These are phyloP conservation scores for Mortierella sp. DNA, from an alignment of 371 early-diverging fungal genomes.

Conservation along the genomic window DNA sequence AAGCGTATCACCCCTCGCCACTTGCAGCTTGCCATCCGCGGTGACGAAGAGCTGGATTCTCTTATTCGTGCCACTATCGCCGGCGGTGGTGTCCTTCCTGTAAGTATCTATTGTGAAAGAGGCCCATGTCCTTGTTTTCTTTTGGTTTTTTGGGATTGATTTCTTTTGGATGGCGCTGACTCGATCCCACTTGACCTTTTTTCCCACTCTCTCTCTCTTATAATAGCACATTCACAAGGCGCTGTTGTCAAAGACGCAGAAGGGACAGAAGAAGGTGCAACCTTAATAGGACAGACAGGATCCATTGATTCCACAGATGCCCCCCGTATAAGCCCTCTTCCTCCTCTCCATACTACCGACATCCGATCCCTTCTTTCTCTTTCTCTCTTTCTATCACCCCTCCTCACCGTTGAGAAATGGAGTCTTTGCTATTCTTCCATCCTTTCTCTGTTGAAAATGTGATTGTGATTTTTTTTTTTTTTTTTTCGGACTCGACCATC, in stretches of 20 bases:
- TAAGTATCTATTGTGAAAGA: constrained; percentile 23
- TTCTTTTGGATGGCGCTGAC: neutral
- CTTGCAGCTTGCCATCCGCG: constrained; percentile 90
- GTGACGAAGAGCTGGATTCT: constrained; percentile 90
- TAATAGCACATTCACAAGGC: constrained; percentile 75
- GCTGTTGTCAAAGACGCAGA: constrained; percentile 70
- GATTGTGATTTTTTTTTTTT: too few species aligned
- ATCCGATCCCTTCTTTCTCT: too few species aligned
- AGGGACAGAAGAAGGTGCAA: constrained; percentile 59
- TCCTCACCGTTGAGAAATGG: too few species aligned
- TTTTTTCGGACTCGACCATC: too few species aligned
- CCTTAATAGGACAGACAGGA: too few species aligned
- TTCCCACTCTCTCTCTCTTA: constrained; percentile 20
- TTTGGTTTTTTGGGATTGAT: neutral
- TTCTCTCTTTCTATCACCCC: too few species aligned
- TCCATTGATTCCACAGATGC: too few species aligned
- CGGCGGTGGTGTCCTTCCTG: constrained; percentile 86
- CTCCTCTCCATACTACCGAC: too few species aligned
- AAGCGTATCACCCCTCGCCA: constrained; percentile 93
- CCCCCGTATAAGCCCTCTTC: too few species aligned
- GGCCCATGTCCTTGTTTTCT: neutral
- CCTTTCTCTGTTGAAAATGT: too few species aligned
- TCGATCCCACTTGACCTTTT: neutral
- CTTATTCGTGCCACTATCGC: constrained; percentile 92
- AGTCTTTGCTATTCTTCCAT: too few species aligned